These are phyloP conservation scores for Arabidopsis lyrata DNA, from an alignment of 441 rosid species.

Conservation along the genomic window DNA sequence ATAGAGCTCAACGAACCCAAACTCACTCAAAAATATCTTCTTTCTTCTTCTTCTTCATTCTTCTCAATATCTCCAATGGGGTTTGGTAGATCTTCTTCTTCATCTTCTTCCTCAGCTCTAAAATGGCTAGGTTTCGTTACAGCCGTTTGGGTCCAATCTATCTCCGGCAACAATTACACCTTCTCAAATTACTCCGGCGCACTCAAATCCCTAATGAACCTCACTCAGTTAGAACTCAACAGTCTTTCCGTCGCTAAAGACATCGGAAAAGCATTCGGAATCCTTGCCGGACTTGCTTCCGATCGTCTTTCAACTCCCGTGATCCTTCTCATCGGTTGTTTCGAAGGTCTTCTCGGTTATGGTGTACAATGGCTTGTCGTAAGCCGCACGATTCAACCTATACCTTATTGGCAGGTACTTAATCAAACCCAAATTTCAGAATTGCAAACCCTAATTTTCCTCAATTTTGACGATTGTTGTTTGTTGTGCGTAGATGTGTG, in stretches of 20 bases:
- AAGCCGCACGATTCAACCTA: constrained; percentile 56
- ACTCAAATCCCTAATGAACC: constrained; percentile 59
- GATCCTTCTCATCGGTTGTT: constrained; percentile 58
- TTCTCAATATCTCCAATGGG: constrained; percentile 45
- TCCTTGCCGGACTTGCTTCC: constrained; percentile 64
- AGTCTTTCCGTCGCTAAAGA: constrained; percentile 69
- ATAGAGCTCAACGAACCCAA: constrained; percentile 33
- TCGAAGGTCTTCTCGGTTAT: constrained; percentile 65
- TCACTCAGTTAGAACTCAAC: constrained; percentile 58
- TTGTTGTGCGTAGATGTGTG: constrained; percentile 49
- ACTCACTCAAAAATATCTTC: background rate
- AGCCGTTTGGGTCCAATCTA: constrained; percentile 62
- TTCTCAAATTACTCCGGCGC: constrained; percentile 63
- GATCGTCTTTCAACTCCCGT: constrained; percentile 55
- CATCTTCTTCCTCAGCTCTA: constrained; percentile 44
- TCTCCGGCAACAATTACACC: constrained; percentile 67
- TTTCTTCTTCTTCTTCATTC: background rate
- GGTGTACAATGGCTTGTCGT: constrained; percentile 72
- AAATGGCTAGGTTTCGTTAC: constrained; percentile 66
- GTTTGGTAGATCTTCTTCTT: constrained; percentile 30
- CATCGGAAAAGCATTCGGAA: constrained; percentile 66
- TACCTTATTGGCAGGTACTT: constrained; percentile 86
- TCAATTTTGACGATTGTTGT: background rate
- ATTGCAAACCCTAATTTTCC: background rate
- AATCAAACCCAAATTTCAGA: background rate